Evolutionary conservation across 345 rosid species (phyloP).

Genomic region (Lenwebbia sp.): DNA sequence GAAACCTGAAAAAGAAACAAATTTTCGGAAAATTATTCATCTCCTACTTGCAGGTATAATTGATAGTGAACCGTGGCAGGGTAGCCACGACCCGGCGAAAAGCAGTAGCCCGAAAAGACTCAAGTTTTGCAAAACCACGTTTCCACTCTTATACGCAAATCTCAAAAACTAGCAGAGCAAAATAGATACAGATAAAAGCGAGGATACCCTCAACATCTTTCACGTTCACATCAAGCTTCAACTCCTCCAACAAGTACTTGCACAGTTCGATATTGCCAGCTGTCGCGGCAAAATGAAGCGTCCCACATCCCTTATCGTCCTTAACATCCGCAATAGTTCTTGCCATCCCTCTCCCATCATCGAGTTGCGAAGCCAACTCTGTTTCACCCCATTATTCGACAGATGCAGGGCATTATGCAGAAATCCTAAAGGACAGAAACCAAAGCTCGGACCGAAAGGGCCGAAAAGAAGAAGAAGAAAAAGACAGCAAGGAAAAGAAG

Average conservation of each 20-base stretch:
- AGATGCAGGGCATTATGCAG: background rate
- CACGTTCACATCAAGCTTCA: constrained; percentile 48
- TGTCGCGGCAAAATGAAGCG: constrained; percentile 86
- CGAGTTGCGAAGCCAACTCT: constrained; percentile 64
- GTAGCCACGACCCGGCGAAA: no score
- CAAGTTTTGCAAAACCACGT: background rate
- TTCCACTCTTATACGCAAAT: background rate
- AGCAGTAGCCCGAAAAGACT: no score
- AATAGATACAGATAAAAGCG: background rate
- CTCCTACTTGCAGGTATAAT: background rate
- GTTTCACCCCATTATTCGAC: background rate
- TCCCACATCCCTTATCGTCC: constrained; percentile 80
- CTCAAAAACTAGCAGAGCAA: background rate
- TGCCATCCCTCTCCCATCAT: constrained; percentile 56
- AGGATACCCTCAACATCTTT: constrained; percentile 73
- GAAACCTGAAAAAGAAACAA: constrained; percentile 37
- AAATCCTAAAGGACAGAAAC: background rate
- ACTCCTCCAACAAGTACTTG: constrained; percentile 69
- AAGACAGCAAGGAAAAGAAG: no score
- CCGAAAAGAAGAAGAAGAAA: background rate
- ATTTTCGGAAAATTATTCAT: background rate
- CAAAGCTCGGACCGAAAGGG: background rate
- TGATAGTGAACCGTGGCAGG: no score
- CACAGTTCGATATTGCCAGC: constrained; percentile 74
- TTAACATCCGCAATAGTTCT: constrained; percentile 65